Base-by-base conservation (phyloP, 345 rosid genomes). In the Gossypioides kirkii region DNA sequence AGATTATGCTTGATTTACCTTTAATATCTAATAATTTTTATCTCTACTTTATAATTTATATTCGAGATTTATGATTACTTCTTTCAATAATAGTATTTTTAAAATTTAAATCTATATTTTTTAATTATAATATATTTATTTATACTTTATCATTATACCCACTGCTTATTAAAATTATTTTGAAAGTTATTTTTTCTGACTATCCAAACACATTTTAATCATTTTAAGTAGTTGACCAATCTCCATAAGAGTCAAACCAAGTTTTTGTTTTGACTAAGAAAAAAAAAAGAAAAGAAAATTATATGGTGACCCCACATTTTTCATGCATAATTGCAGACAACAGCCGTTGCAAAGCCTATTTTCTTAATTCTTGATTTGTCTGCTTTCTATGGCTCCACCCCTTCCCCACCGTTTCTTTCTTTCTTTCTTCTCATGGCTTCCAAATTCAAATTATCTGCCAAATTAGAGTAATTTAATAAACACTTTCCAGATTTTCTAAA, bases 1-100 rank as follows among this genome's bases (percentile, higher is more conserved):
- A n/a, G n/a, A n/a, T n/a, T n/a, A n/a, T n/a, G 1, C 6, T 28
- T 28, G 6, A 28, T 28, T 4, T 28, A 6, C 0, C 36, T 28
- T 6, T 4, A 0, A 0, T 4, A 3, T 28, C 4, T 28, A 28
- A 0, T 28, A 28, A 28, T 28, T 28, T 28, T 28, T 0, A 28
- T 28, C 0, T 4, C 0, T 4, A 28, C 4, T 28, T 28, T 28
- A 28, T 0, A 0, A 4, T 4, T 28, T 28, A 5, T 28, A 0
- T 3, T 28, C 5, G 5, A 0, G 0, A 0, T 28, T 28, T 32
- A 0, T 4, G 0, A 0, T 0, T 4, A 1, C 0, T 4, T 4
- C 6, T 32, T 32, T 6, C 0, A 28, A 28, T 28, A 28, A 28
- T 28, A 28, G 0, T 0, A 3, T 28, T 28, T 28, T 28, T 0